Conservation (phyloP, 2,329 filamentous ascomycete genomes). For the Clarireedia monteithiana region DNA sequence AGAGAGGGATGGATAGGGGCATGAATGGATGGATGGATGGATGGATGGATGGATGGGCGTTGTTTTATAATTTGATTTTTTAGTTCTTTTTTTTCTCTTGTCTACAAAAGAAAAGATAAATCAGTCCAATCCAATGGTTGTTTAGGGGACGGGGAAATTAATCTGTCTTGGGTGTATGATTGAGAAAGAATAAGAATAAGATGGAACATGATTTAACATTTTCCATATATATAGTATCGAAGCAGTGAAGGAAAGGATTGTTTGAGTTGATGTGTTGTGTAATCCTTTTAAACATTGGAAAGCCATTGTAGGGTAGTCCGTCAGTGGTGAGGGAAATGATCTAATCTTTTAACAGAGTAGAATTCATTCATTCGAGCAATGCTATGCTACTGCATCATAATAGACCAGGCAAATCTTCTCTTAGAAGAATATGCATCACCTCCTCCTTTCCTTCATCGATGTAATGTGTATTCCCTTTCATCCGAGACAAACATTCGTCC, state of each 20-base stretch:
- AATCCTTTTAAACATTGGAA: too few species aligned
- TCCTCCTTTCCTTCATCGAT: neutral
- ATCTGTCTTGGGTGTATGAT: slow-evolving; percentile 5
- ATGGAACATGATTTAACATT: neutral
- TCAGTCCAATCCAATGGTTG: neutral
- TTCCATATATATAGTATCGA: neutral
- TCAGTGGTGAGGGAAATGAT: too few species aligned
- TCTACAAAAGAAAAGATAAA: neutral
- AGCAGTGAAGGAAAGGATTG: neutral
- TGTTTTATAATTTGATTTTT: neutral
- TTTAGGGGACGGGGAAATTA: neutral
- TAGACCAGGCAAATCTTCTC: neutral
- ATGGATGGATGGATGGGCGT: neutral
- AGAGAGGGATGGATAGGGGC: neutral
- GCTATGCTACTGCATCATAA: neutral
- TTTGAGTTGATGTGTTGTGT: too few species aligned
- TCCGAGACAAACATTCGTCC: too few species aligned
- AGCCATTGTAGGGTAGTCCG: too few species aligned
- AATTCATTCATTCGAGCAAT: neutral
- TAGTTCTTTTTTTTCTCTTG: too few species aligned
- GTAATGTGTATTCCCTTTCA: neutral
- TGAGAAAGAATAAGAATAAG: neutral
- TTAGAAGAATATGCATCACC: neutral
- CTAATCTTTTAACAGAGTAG: neutral
- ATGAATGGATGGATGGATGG: neutral